Base-by-base conservation (phyloP, 1,284 basidiomycete species). In the Tylopilus microsporus region DNA sequence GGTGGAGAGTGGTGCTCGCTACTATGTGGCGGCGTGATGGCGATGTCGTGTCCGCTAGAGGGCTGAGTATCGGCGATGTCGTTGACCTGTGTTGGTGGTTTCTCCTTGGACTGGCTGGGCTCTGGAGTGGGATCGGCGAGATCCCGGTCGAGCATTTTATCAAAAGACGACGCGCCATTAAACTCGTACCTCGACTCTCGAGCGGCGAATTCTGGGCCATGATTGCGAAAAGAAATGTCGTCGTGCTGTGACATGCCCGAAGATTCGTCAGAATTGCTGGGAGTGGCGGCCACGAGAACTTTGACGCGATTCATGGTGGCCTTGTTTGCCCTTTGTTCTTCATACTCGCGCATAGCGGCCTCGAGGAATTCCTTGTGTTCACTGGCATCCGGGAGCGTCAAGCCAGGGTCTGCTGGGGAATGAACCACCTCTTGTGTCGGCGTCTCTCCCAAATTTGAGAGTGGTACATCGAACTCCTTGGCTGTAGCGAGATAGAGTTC, bases 391-490 rank as follows among this genome's bases (percentile, higher is more conserved):
- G 64, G 64, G 39, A 73, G 64, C 15, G 63, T 62, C 53, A 55
- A n/a, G 15, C 43, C 61, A 52, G 59, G 65, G 53, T 65, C 62
- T 49, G 63, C 53, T 53, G 67, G 65, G 2, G 63, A 56, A 58
- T 73, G 68, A 36, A 62, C 37, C 55, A 61, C 60, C 54, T 63
- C 60, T 52, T 69, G 72, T 10, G 71, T 67, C 37, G 72, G 62
- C 16, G 70, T 66, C 55, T 71, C 75, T 52, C 75, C 79, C 8
- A 87, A 73, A 59, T 85, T 77, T n/a, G 80, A 80, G 52, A 87
- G 69, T 56, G 85, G 85, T 30, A 82, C 70, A 43, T 79, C 68
- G 57, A 88, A 86, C 53, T 79, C 75, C 62, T 75, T 79, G 30
- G 79, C 73, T n/a, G 74, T 73, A 10, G 80, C 76, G 11, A 85